Base-by-base conservation (phyloP, 2,329 filamentous ascomycete genomes). In the Aureobasidium sp. region DNA sequence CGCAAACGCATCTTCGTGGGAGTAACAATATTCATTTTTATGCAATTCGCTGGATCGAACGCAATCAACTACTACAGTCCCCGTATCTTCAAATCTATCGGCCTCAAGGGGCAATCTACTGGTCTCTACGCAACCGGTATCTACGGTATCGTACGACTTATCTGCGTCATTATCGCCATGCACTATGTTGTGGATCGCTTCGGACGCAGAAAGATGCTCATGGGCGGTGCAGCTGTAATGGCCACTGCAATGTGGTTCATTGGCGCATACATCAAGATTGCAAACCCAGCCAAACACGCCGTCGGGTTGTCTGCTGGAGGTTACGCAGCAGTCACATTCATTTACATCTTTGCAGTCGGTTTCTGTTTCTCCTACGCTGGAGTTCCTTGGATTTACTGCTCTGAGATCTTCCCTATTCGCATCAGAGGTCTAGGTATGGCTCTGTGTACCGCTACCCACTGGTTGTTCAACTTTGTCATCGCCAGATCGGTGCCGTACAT, bases 1-100 rank as follows among this genome's bases (percentile, higher is more conserved):
- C 79, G 86, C 62, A 86, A 86, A 67, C 81, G 86, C 52, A 83
- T 81, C 3, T 71, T 88, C 49, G 80, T 89, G 60, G 86, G 90
- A 34, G 81, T 89, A 77, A 86, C 71, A 11, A 73, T 79, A 41
- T 83, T 80, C 86, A 75, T 88, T 41, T 89, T 84, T 71, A 87
- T 90, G 72, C 86, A 89, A 70, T 69, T 75, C 30, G 74, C 72
- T 4, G 72, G 71, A 27, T 65, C 67, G 32, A 73, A 74, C 57
- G 72, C 72, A 44, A 72, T 73, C 11, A 74, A 69, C 2, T 74
- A 74, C 47, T 74, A 75, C 27, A 70, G 71, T 1, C 72, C 72
- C 0, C 65, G 71, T 3, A 75, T 75, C 41, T 75, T 75, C 21
- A 72, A 75, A 32, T 74, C 72, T 0, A 71, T 82, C 0, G 80